Percentiles rank a stretch among this genome's conserved stretches.
phyloP scores from a whole-genome alignment of 1,284 basidiomycete species.

The Rhodotorula sp. region DNA sequence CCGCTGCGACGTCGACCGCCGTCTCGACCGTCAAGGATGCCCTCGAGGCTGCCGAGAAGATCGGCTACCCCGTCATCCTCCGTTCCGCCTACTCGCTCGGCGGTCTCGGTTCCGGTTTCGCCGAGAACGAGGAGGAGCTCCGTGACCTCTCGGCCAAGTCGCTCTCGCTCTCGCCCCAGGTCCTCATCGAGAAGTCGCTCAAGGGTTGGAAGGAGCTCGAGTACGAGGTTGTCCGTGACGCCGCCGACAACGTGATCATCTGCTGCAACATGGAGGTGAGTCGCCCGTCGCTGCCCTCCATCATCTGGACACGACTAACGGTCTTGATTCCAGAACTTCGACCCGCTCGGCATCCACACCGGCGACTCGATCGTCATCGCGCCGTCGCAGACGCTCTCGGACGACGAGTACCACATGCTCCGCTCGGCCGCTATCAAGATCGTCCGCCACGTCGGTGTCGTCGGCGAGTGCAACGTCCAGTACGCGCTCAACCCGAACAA shows the following conservation, averaged over 20 bases:
- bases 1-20: slow-evolving; percentile 93
- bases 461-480: slow-evolving; percentile 95
- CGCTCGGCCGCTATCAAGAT: slow-evolving; percentile 96
- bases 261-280: slow-evolving; percentile 45
- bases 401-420: slow-evolving; percentile 90
- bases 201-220: slow-evolving; percentile 99
- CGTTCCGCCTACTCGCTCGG: slow-evolving; percentile 98
- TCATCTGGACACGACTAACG: not conserved
- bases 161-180: slow-evolving; percentile 88
- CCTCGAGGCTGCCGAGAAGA: slow-evolving; percentile 82
- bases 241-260: slow-evolving; percentile 63
- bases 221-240: slow-evolving; percentile 98
- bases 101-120: slow-evolving; percentile 97
- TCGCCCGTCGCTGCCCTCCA: slow-evolving; percentile 44
- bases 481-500: slow-evolving; percentile 94
- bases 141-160: slow-evolving; percentile 91
- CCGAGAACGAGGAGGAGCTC: slow-evolving; percentile 90
- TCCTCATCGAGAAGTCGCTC: slow-evolving; percentile 96
- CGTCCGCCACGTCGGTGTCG: slow-evolving; percentile 94
- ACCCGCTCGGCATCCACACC: slow-evolving; percentile 98
- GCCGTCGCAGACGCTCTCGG: slow-evolving; percentile 94
- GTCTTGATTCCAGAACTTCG: slow-evolving; percentile 78
- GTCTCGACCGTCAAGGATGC: slow-evolving; percentile 95
- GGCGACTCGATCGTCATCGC: slow-evolving; percentile 99
- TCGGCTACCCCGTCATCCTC: slow-evolving; percentile 97